phyloP scores from a whole-genome alignment of 768 basidiomycete species.

The Boletus reticulatus region DNA sequence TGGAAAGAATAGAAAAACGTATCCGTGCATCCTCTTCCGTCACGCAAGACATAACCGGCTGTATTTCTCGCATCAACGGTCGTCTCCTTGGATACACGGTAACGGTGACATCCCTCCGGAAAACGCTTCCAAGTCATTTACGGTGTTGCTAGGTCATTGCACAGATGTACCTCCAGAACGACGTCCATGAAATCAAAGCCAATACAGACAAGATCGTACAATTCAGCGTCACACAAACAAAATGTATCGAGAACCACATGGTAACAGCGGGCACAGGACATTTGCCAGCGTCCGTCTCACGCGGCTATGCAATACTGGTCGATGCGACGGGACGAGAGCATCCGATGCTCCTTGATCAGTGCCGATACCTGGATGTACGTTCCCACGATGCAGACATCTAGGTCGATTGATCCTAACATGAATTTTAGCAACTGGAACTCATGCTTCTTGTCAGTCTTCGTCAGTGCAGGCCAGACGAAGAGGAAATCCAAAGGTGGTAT shows the following conservation, averaged over 20 bases:
- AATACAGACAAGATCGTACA: not conserved
- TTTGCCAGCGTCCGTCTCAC: not conserved
- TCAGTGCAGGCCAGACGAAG: not conserved
- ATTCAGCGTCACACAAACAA: not conserved
- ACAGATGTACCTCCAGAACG: not conserved
- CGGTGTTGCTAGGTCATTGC: not conserved
- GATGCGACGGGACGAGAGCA: conserved; percentile 3
- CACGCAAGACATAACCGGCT: not conserved
- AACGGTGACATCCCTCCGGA: not conserved
- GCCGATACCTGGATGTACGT: not conserved
- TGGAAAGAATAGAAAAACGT: not conserved
- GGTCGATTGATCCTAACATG: not conserved
- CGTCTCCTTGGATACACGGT: conserved; percentile 8
- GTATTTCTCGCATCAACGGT: not conserved
- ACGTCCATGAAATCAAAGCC: not conserved
- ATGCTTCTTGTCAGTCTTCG: not conserved
- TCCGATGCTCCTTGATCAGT: conserved; percentile 1
- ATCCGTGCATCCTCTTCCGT: not conserved
- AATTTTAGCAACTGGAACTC: not conserved
- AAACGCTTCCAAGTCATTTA: not conserved
- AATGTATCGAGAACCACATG: not conserved
- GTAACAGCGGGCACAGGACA: not conserved
- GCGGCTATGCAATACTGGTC: not conserved
- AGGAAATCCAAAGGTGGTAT: not conserved
- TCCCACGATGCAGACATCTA: not conserved